A percentile compares a stretch with the other conserved stretches of the same genome.
These are phyloP conservation scores for Seiridium unicorne DNA, from an alignment of 2,329 filamentous ascomycete species.

Conservation along the genomic window DNA sequence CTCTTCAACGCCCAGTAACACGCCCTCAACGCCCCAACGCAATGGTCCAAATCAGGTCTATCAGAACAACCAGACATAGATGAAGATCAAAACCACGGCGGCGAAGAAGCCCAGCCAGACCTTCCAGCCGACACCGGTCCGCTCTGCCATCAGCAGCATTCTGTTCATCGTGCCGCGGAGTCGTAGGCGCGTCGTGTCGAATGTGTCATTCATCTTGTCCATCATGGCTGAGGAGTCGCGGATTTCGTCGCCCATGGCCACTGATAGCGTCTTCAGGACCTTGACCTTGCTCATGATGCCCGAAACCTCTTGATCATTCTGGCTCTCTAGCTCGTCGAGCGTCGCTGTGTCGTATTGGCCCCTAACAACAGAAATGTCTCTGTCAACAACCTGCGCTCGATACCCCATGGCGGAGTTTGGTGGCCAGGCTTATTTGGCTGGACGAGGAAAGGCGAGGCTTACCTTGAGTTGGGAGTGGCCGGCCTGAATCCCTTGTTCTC, in stretches of 20 bases:
- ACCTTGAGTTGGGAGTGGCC: constrained; percentile 72
- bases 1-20: background rate
- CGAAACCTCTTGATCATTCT: constrained; percentile 87
- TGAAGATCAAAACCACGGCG: constrained; percentile 78
- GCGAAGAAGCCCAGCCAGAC: constrained; percentile 90
- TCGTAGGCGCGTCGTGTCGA: constrained; percentile 79
- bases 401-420: background rate
- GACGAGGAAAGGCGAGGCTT: constrained; percentile 10
- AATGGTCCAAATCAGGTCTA: background rate
- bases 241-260: constrained; percentile 94
- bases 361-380: constrained; percentile 35
- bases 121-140: constrained; percentile 93
- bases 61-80: constrained; percentile 89
- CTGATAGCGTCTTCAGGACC: constrained; percentile 86
- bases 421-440: constrained; percentile 16
- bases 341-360: constrained; percentile 93
- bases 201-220: constrained; percentile 94
- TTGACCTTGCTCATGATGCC: constrained; percentile 90
- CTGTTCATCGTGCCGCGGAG: constrained; percentile 92
- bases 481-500: constrained; percentile 50
- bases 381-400: background rate
- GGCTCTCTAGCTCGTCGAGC: constrained; percentile 88
- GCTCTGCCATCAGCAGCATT: constrained; percentile 94
- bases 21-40: background rate
- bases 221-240: constrained; percentile 83